Evolutionary conservation across 2,329 filamentous ascomycete genomes (phyloP).

Genomic region (Calonectria leucothoes): DNA sequence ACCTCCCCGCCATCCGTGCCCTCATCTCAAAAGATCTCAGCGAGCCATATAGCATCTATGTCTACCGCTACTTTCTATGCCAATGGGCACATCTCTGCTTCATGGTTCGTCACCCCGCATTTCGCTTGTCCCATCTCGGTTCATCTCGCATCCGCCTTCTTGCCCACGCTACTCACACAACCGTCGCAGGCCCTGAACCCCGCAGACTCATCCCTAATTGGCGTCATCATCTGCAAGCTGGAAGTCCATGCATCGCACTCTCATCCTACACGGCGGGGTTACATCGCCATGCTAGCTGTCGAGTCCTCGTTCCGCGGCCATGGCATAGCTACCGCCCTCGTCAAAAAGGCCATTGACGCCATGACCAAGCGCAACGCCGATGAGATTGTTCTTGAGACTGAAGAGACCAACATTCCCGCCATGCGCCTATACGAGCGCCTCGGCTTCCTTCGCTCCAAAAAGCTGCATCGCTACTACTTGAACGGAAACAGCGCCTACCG

Average conservation of each 20-base stretch:
- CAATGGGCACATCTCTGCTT: constrained; percentile 99
- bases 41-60: constrained; percentile 99
- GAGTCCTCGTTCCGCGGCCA: constrained; percentile 81
- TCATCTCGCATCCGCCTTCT: neutral
- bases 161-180: constrained; percentile 16
- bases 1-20: constrained; percentile 88
- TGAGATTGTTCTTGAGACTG: constrained; percentile 95
- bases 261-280: constrained; percentile 79
- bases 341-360: constrained; percentile 89
- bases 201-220: constrained; percentile 74
- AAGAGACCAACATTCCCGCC: constrained; percentile 90
- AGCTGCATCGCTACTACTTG: constrained; percentile 92
- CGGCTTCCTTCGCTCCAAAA: constrained; percentile 92
- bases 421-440: constrained; percentile 94
- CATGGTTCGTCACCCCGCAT: constrained; percentile 69
- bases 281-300: constrained; percentile 99
- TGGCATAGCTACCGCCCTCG: constrained; percentile 89
- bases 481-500: constrained; percentile 97
- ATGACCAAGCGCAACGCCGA: constrained; percentile 89
- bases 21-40: constrained; percentile 96
- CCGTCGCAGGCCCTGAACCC: constrained; percentile 67
- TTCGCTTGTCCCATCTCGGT: neutral
- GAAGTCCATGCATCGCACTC: constrained; percentile 90
- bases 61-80: constrained; percentile 97
- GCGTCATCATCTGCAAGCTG: constrained; percentile 94